phyloP scores from a whole-genome alignment of 2,329 filamentous ascomycete species.

The Colletotrichum melonis region DNA sequence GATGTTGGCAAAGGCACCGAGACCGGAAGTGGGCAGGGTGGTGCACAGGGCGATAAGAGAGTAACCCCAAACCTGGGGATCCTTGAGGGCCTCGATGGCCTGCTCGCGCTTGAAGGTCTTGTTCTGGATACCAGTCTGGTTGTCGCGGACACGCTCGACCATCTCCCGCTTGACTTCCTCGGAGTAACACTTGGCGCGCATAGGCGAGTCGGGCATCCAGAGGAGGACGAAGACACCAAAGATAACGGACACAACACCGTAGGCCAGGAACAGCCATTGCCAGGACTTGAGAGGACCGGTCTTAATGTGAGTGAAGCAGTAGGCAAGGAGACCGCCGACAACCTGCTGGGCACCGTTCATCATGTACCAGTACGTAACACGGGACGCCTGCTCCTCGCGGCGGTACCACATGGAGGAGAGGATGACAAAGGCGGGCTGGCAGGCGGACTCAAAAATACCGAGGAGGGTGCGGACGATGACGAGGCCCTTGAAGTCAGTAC shows the following conservation, averaged over 20 bases:
- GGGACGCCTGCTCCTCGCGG: constrained; percentile 73
- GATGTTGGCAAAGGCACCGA: constrained; percentile 80
- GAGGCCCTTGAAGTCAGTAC: constrained; percentile 69
- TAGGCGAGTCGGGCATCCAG: constrained; percentile 76
- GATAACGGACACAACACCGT: constrained; percentile 71
- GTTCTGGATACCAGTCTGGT: constrained; percentile 72
- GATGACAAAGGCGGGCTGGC: constrained; percentile 75
- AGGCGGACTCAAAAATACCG: constrained; percentile 77
- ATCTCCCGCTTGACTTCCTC: constrained; percentile 74
- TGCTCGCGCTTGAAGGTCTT: constrained; percentile 59
- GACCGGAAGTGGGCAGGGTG: constrained; percentile 77
- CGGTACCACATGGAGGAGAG: constrained; percentile 79
- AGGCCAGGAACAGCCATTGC: constrained; percentile 76
- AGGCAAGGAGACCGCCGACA: constrained; percentile 76
- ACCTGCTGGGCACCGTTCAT: constrained; percentile 82
- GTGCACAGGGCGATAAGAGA: constrained; percentile 76
- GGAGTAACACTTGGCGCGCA: constrained; percentile 76
- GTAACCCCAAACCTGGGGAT: constrained; percentile 76
- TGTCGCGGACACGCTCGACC: constrained; percentile 69
- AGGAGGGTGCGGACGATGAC: constrained; percentile 72
- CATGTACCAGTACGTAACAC: constrained; percentile 81
- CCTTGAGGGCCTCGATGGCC: constrained; percentile 63
- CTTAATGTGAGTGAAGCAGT: constrained; percentile 68
- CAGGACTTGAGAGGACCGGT: constrained; percentile 68
- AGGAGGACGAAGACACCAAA: constrained; percentile 73